Evolutionary conservation across 495 filamentous ascomycete genomes (phyloP).

Genomic region (Sphaerosporella brunnea): DNA sequence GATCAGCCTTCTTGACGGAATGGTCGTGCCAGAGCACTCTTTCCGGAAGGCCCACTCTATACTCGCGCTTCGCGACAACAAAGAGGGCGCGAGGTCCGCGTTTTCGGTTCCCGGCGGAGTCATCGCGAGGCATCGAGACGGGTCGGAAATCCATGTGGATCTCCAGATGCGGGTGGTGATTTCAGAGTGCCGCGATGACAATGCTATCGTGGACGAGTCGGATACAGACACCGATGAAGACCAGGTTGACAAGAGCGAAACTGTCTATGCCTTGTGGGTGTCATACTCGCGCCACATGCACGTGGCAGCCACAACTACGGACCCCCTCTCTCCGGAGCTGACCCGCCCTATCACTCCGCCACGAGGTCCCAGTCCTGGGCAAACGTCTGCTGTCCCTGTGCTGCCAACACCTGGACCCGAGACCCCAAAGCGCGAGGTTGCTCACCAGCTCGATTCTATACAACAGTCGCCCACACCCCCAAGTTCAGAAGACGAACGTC

Average conservation of each 20-base stretch:
- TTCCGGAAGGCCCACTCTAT: conserved; percentile 78
- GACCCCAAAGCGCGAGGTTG: conserved; percentile 35
- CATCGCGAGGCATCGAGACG: conserved; percentile 72
- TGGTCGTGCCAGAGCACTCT: conserved; percentile 88
- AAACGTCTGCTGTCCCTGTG: conserved; percentile 31
- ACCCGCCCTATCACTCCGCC: conserved; percentile 48
- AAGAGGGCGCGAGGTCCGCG: conserved; percentile 50
- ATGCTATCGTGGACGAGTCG: conserved; percentile 21
- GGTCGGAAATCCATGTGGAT: conserved; percentile 77
- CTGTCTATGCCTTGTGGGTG: conserved; percentile 92
- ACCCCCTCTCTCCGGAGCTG: conserved; percentile 38
- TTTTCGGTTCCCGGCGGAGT: conserved; percentile 70
- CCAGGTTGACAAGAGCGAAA: conserved; percentile 40
- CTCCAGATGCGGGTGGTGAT: conserved; percentile 90
- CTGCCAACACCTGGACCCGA: conserved; percentile 25
- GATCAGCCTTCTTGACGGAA: conserved; percentile 68
- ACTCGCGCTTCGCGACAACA: conserved; percentile 63
- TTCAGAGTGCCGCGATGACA: conserved; percentile 41
- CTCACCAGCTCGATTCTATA: conserved; percentile 37
- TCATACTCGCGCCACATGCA: conserved; percentile 91
- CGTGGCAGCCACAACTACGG: conserved; percentile 40
- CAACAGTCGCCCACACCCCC: conserved; percentile 25
- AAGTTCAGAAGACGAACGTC: conserved; percentile 22
- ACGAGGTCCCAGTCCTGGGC: conserved; percentile 63
- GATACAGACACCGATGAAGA: conserved; percentile 30